Conservation (phyloP, 257 asterid species). For the Euphrasia confusa region DNA sequence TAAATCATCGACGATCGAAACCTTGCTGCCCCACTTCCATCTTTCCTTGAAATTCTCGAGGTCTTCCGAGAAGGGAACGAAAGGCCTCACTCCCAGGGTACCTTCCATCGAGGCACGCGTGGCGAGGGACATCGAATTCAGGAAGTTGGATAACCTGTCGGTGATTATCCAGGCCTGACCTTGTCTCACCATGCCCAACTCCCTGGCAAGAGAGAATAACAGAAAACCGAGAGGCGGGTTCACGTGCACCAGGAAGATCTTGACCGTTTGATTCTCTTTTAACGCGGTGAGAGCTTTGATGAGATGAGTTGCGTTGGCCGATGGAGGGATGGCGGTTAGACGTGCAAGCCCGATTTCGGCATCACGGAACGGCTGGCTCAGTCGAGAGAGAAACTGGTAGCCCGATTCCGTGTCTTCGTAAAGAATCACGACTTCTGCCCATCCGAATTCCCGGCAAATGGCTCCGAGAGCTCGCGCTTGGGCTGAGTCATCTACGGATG, state of each 20-base stretch:
- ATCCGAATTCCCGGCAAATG: slow-evolving; percentile 32
- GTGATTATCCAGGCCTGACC: slow-evolving; percentile 48
- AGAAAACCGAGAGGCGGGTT: slow-evolving; percentile 32
- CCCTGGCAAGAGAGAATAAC: slow-evolving; percentile 30
- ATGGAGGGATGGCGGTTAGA: slow-evolving; percentile 25
- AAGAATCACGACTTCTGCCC: slow-evolving; percentile 37
- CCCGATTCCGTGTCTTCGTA: slow-evolving; percentile 34
- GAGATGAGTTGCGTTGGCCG: slow-evolving; percentile 22
- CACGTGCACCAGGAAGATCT: slow-evolving; percentile 49
- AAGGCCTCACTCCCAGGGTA: slow-evolving; percentile 43
- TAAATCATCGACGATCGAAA: slow-evolving; percentile 14
- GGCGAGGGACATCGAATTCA: slow-evolving; percentile 27
- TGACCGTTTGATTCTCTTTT: slow-evolving; percentile 16
- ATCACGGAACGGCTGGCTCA: slow-evolving; percentile 30
- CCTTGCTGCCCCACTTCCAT: slow-evolving; percentile 30
- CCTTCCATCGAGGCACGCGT: slow-evolving; percentile 40
- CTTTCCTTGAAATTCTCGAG: slow-evolving; percentile 27
- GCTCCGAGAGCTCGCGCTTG: slow-evolving; percentile 40
- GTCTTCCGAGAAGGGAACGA: slow-evolving; percentile 23
- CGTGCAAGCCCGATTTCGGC: slow-evolving; percentile 20
- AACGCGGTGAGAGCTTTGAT: slow-evolving; percentile 17
- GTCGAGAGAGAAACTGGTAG: slow-evolving; percentile 28
- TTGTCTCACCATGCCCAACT: slow-evolving; percentile 28
- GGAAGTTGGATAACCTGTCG: slow-evolving; percentile 35
- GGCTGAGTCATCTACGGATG: slow-evolving; percentile 22